Conservation (phyloP, 2,329 filamentous ascomycete species). For the Cladosporium sp. region DNA sequence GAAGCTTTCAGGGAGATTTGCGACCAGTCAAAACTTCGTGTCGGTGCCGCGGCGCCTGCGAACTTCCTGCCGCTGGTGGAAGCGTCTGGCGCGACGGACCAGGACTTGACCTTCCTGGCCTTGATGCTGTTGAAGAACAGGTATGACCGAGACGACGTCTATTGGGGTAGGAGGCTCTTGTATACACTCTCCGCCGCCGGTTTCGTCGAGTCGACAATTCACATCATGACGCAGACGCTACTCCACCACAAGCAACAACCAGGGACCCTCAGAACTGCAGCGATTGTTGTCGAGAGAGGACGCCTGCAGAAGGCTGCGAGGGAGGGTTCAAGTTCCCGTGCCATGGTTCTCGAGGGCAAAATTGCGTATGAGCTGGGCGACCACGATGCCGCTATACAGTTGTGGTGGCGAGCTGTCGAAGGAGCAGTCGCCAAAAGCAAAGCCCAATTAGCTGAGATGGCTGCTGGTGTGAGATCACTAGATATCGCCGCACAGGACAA, state of each 20-base stretch:
- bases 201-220: slow-evolving; percentile 27
- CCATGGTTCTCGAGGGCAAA: slow-evolving; percentile 35
- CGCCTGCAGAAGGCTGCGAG: slow-evolving; percentile 28
- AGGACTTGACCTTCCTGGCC: slow-evolving; percentile 18
- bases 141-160: slow-evolving; percentile 7
- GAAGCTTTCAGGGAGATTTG: slow-evolving; percentile 17
- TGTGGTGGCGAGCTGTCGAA: slow-evolving; percentile 31
- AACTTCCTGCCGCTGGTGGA: slow-evolving; percentile 13
- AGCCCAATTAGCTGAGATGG: neutral
- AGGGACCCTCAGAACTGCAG: slow-evolving; percentile 20
- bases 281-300: slow-evolving; percentile 23
- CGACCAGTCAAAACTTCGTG: neutral
- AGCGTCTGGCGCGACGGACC: slow-evolving; percentile 10
- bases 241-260: slow-evolving; percentile 20
- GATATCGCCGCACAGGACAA: slow-evolving; percentile 15
- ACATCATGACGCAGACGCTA: slow-evolving; percentile 27
- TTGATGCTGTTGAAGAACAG: slow-evolving; percentile 16
- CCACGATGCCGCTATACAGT: slow-evolving; percentile 28
- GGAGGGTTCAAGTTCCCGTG: slow-evolving; percentile 25
- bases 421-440: slow-evolving; percentile 22
- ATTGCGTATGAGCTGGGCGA: slow-evolving; percentile 28
- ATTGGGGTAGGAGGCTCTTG: slow-evolving; percentile 28
- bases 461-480: neutral
- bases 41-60: neutral
- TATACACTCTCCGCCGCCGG: slow-evolving; percentile 27